These are phyloP conservation scores for Rhododendron vialii DNA, from an alignment of 148 eudicot species.

Conservation along the genomic window DNA sequence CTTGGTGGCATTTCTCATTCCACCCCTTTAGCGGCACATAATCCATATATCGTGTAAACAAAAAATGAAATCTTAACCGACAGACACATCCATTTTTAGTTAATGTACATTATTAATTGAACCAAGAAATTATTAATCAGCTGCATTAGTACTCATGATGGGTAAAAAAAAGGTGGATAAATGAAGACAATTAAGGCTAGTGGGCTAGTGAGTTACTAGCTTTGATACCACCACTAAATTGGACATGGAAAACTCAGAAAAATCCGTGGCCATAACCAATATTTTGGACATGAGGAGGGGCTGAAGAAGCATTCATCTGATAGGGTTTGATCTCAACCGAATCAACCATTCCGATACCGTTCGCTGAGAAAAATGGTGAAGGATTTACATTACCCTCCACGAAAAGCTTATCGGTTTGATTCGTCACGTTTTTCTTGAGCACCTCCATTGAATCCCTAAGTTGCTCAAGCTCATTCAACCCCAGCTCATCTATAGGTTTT, in stretches of 20 bases:
- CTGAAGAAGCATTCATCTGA: conserved; percentile 18
- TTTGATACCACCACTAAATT: background rate
- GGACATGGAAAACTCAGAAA: conserved; percentile 8
- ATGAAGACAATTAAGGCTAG: conserved; percentile 15
- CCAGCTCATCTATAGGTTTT: conserved; percentile 41
- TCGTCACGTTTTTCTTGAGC: conserved; percentile 37
- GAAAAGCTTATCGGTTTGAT: conserved; percentile 26
- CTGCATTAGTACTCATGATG: background rate
- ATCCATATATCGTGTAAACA: background rate
- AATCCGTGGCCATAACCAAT: conserved; percentile 20
- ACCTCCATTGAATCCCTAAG: conserved; percentile 48
- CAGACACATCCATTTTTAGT: background rate
- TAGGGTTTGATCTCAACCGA: conserved; percentile 26
- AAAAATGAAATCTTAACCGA: background rate
- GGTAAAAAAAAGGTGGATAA: background rate
- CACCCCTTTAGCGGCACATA: background rate
- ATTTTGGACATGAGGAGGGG: conserved; percentile 5
- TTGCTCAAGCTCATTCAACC: conserved; percentile 33
- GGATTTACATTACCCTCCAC: conserved; percentile 7
- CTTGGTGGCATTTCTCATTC: no score
- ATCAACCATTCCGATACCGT: background rate
- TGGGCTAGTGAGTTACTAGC: conserved; percentile 33
- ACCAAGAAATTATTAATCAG: background rate
- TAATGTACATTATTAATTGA: background rate
- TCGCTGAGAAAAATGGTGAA: background rate